Evolutionary conservation across 768 basidiomycete species (phyloP), one percentile per base, ranked within the genome.

Genomic region (Lactifluus piperatus): DNA sequence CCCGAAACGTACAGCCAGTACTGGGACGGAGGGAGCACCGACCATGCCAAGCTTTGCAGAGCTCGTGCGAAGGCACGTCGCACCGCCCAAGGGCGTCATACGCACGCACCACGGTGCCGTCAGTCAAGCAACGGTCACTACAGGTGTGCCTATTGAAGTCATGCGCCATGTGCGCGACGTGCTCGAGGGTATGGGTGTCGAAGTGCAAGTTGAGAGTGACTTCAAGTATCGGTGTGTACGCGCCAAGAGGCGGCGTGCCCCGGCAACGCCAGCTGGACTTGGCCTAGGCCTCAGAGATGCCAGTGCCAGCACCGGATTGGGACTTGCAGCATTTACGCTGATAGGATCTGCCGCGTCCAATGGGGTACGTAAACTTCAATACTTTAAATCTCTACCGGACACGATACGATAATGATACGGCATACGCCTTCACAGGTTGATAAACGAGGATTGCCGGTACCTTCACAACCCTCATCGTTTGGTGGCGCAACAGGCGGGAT

Each of bases 101-200:
- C 83, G 93, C 11, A 81, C 89, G 43, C 95, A 98, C 68, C 88
- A 91, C 65, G 95, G 94, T 62, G 85, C 94, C 2, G 88, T 98
- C 30, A 97, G 97, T 70, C 87, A 88, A 70, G 83, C 84, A 27
- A 94, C 85, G 53, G 81, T 97, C 66, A 97, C 95, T 34, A 91
- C 85, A 3, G 79, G 83, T 22, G 76, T 84, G 9, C 94, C 95
- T 36, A 83, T 85, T 1, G 88, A 91, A 64, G 94, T 98, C 36
- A 91, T 98, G 76, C 81, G 79, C 60, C 90, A 93, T 68, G 81
- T 98, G 30, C 81, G 81, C 67, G 78, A 79, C 61, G 87, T 94
- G 13, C 77, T 99, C 60, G 80, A 83, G 65, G 81, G 81, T 32
- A 93, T 98, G 91, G 97, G 95, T 20, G 76, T 99, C 55, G 93